Conservation (phyloP, 2,329 filamentous ascomycete species). For the Colletotrichum phormii region DNA sequence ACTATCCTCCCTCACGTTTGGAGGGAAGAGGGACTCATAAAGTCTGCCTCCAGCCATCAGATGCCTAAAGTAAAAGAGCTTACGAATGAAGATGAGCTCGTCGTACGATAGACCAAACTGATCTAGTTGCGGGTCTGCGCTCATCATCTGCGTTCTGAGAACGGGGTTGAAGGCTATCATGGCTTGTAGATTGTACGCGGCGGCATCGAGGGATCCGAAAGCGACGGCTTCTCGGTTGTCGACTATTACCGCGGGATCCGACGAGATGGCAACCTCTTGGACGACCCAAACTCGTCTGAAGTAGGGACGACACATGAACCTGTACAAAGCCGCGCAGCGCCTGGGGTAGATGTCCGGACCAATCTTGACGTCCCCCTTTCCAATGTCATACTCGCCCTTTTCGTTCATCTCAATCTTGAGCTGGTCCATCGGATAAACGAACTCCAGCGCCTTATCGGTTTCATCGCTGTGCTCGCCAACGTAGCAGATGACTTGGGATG, state of each 20-base stretch:
- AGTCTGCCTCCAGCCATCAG: neutral
- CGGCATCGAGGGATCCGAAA: neutral
- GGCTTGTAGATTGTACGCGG: neutral
- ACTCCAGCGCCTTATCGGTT: too few species aligned
- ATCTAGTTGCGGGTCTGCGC: neutral
- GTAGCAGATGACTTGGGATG: too few species aligned
- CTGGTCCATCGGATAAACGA: too few species aligned
- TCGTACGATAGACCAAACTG: neutral
- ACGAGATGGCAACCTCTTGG: neutral
- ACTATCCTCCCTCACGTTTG: neutral
- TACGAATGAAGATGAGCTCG: neutral
- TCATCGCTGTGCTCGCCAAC: too few species aligned
- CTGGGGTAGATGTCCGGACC: neutral
- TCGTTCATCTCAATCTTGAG: neutral
- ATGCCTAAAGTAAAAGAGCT: conserved; percentile 8
- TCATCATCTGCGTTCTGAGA: neutral
- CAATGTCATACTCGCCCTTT: neutral
- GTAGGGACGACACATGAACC: neutral
- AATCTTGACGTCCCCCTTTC: neutral
- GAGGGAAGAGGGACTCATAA: neutral
- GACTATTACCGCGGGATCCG: neutral
- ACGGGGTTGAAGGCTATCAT: neutral
- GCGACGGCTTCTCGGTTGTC: neutral
- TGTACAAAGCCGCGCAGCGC: neutral
- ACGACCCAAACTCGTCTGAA: conserved; percentile 1